A percentile compares a stretch with the other conserved stretches of the same genome.
Evolutionary conservation across 305 asterid species (phyloP).

Genomic region (Fraxinus floribunda): DNA sequence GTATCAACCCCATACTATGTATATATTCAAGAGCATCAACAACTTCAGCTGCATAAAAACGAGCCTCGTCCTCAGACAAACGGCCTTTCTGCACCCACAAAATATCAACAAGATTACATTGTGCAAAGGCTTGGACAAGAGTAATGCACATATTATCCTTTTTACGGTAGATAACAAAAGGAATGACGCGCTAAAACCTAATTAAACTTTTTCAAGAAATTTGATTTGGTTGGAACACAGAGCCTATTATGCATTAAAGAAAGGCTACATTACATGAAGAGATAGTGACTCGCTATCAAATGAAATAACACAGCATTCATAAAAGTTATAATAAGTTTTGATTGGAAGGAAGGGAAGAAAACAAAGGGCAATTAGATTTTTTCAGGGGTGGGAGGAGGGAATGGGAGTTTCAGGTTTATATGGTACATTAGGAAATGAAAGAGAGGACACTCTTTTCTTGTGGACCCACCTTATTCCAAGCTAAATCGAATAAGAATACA

Average conservation of each 20-base stretch:
- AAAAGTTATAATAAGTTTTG: background rate
- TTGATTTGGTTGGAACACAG: background rate
- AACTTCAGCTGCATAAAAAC: slow-evolving; percentile 97
- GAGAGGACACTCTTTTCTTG: background rate
- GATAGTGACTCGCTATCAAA: background rate
- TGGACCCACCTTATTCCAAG: background rate
- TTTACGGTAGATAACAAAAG: background rate
- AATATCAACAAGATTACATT: slow-evolving; percentile 23
- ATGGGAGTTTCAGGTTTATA: background rate
- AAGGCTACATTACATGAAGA: background rate
- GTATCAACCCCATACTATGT: slow-evolving; percentile 96
- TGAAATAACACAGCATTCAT: background rate
- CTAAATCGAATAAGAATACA: background rate
- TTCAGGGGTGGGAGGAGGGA: background rate
- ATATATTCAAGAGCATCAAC: slow-evolving; percentile 99
- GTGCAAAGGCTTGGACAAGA: background rate
- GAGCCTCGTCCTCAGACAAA: slow-evolving; percentile 84
- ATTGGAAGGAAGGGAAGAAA: background rate
- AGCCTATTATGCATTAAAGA: background rate
- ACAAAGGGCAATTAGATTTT: background rate
- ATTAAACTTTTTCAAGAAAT: background rate
- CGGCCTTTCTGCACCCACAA: slow-evolving; percentile 78
- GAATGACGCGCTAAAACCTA: background rate
- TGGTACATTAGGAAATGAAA: background rate
- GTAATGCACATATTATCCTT: background rate